These are phyloP conservation scores for Albatrellus sp. DNA, from an alignment of 1,284 basidiomycete genomes.

Conservation along the genomic window DNA sequence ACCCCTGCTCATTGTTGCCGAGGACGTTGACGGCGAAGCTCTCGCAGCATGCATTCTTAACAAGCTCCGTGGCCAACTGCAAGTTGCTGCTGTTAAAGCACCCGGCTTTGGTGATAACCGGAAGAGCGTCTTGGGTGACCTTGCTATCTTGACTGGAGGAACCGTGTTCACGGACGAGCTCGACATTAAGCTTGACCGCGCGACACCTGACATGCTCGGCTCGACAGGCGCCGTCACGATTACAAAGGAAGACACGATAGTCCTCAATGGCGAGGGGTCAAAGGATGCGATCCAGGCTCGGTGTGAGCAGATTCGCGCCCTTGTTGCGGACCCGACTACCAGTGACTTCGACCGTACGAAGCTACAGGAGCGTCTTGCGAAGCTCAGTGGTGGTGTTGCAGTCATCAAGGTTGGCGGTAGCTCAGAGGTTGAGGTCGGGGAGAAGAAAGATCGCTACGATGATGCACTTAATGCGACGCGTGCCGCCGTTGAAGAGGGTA, in stretches of 20 bases:
- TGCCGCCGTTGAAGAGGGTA: conserved; percentile 96
- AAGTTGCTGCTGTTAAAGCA: conserved; percentile 90
- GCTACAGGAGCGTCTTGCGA: conserved; percentile 94
- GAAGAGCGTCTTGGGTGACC: conserved; percentile 93
- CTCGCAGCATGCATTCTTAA: conserved; percentile 96
- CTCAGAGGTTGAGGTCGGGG: conserved; percentile 92
- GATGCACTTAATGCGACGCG: conserved; percentile 96
- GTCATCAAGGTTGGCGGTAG: conserved; percentile 97
- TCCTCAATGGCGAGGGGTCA: conserved; percentile 87
- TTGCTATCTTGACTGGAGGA: conserved; percentile 94
- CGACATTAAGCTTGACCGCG: conserved; percentile 94
- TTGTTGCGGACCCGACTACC: conserved; percentile 77
- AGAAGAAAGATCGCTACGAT: conserved; percentile 99
- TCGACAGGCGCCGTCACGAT: conserved; percentile 87
- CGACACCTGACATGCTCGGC: conserved; percentile 84
- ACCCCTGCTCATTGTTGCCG: conserved; percentile 91
- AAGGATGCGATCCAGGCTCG: conserved; percentile 80
- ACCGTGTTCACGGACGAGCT: conserved; percentile 98
- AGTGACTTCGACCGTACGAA: conserved; percentile 93
- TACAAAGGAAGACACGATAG: conserved; percentile 97
- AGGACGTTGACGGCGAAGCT: conserved; percentile 96
- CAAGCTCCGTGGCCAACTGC: conserved; percentile 95
- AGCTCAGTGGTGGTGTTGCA: conserved; percentile 91
- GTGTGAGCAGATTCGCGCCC: conserved; percentile 89
- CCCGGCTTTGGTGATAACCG: conserved; percentile 99